These are phyloP conservation scores for Leishmania braziliensis DNA, from an alignment of 208 protist species.

Conservation along the genomic window DNA sequence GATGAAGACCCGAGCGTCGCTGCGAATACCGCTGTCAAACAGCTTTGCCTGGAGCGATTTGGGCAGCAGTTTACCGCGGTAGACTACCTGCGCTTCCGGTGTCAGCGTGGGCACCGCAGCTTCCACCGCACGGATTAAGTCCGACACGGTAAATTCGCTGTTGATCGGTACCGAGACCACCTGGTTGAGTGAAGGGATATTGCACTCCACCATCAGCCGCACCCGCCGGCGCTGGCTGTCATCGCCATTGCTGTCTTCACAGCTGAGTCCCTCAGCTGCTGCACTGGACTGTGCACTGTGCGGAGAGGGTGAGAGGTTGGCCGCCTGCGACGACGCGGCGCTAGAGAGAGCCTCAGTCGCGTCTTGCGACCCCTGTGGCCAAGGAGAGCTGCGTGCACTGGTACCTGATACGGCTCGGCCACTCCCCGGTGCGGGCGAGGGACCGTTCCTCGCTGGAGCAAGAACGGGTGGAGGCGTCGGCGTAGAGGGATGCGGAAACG, in stretches of 20 bases:
- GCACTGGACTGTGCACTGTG: background rate
- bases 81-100: conserved; percentile 50
- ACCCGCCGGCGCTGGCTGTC: conserved; percentile 27
- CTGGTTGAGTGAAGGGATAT: conserved; percentile 46
- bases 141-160: conserved; percentile 55
- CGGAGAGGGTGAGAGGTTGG: background rate
- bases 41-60: conserved; percentile 39
- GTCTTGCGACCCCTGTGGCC: conserved; percentile 10
- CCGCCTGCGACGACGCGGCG: background rate
- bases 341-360: background rate
- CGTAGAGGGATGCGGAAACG: background rate
- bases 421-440: background rate
- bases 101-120: conserved; percentile 33
- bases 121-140: conserved; percentile 42
- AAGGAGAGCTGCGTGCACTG: background rate
- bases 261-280: background rate
- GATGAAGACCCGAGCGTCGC: conserved; percentile 56
- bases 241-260: conserved; percentile 11
- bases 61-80: conserved; percentile 59
- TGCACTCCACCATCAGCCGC: conserved; percentile 43
- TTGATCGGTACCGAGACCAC: conserved; percentile 40
- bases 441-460: background rate
- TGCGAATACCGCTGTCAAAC: conserved; percentile 57
- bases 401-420: background rate
- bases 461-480: conserved; percentile 3